Evolutionary conservation across 2,329 filamentous ascomycete species (phyloP), one percentile per base, ranked within the genome.

Genomic region (Cladorrhinum sp.): DNA sequence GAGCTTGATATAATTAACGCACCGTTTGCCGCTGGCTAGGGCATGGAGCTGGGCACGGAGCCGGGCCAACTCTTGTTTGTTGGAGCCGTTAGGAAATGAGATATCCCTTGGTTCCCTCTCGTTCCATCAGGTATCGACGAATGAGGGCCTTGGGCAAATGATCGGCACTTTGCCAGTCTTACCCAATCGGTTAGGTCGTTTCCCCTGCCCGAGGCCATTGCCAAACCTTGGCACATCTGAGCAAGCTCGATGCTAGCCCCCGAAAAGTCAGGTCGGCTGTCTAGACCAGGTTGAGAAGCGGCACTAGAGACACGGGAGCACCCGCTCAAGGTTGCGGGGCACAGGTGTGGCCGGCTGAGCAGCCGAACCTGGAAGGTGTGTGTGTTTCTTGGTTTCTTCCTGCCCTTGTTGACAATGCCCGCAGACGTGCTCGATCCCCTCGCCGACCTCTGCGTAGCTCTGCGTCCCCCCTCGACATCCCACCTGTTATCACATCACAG

Each of bases 351-450:
- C 57, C 62, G 65, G 64, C 38, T 58, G 18, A 62, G 36, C 25
- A 25, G n/a, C 65, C 64, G 41, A 67, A 67, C 58, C 49, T 50
- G 65, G 66, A 67, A 68, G 66, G 66, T 68, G 65, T 63, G 24
- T 62, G 23, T 7, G 36, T 18, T 45, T 5, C 16, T 36, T 38
- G 50, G n/a, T 51, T 50, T 51, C 20, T 54, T 63, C 54, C 60
- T 64, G 64, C 61, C 60, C 41, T 63, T 48, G 41, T 54, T 45
- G 32, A 56, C 53, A 57, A 29, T 8, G 53, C 12, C 57, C 45
- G 52, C 50, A 57, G 41, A 51, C 29, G 45, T 16, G 22, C 52
- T 41, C n/a, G 51, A 32, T 23, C 29, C 32, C 50, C 38, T 50
- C 12, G 41, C 48, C 48, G 29, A 32, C n/a, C n/a, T n/a, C n/a